Evolutionary conservation across 495 filamentous ascomycete species (phyloP).

Genomic region (Hyaloscypha finlandica): DNA sequence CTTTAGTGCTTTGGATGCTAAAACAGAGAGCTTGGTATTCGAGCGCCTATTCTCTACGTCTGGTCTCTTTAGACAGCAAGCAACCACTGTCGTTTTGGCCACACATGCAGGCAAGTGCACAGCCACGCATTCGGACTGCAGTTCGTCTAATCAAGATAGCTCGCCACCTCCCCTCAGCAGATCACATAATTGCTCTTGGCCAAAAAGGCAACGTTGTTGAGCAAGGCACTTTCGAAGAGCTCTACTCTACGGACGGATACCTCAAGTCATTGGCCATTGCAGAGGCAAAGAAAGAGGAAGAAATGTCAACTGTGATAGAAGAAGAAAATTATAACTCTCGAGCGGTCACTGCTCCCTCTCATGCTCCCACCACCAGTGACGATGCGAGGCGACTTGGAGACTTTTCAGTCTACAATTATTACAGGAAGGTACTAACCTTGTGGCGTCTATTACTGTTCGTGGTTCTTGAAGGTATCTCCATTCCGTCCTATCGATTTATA

Average conservation of each 20-base stretch:
- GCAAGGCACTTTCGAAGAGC: constrained; percentile 18
- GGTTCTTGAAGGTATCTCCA: too few relatives aligned
- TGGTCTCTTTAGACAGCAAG: constrained; percentile 35
- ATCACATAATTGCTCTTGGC: constrained; percentile 24
- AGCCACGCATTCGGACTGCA: background rate
- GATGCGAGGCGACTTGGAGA: constrained; percentile 12
- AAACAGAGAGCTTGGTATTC: constrained; percentile 36
- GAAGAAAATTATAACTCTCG: background rate
- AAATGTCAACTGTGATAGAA: background rate
- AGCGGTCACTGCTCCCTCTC: background rate
- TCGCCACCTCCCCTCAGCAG: constrained; percentile 13
- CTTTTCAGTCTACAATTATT: constrained; percentile 19
- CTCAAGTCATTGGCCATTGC: background rate
- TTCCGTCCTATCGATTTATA: background rate
- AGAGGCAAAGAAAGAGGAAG: background rate
- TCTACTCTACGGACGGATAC: background rate
- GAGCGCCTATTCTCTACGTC: constrained; percentile 33
- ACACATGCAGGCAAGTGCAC: constrained; percentile 35
- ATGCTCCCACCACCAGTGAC: background rate
- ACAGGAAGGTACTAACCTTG: constrained; percentile 10
- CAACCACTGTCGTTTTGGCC: constrained; percentile 35
- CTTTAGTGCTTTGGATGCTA: constrained; percentile 38
- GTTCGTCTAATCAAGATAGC: background rate
- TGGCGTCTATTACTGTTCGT: background rate
- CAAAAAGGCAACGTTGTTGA: constrained; percentile 13